phyloP scores from a whole-genome alignment of 2,329 filamentous ascomycete species.

The Pseudogymnoascus sp. region DNA sequence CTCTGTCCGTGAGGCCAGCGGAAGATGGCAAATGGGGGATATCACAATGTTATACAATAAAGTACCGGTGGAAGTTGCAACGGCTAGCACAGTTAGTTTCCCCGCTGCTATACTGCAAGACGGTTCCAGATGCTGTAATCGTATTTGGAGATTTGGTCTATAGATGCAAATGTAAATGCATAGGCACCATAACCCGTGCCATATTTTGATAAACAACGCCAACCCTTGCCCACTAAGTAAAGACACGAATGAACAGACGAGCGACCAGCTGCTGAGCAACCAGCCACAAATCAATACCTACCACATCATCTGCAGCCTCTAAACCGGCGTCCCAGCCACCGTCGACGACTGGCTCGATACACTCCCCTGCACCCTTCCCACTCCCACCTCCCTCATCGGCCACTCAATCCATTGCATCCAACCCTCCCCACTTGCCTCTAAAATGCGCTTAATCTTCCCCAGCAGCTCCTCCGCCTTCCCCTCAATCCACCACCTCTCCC shows the following conservation, averaged over 20 bases:
- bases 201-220: neutral
- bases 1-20: neutral
- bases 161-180: neutral
- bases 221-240: neutral
- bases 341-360: neutral
- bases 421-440: conserved; percentile 9
- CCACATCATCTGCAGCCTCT: neutral
- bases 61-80: neutral
- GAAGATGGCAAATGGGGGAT: neutral
- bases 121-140: neutral
- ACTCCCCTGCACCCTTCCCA: neutral
- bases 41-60: neutral
- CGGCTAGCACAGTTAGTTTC: neutral
- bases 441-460: conserved; percentile 24
- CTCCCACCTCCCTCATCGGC: conserved; percentile 15
- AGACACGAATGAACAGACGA: neutral
- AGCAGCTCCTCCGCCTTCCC: conserved; percentile 34
- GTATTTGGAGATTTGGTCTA: neutral
- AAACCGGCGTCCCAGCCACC: neutral
- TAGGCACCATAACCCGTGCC: conserved; percentile 1
- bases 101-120: neutral
- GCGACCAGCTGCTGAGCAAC: neutral
- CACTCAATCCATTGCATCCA: conserved; percentile 17
- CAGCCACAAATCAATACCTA: neutral
- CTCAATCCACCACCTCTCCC: conserved; percentile 35